Conservation (phyloP, 2,329 filamentous ascomycete species). For the Alternaria infectoria region DNA sequence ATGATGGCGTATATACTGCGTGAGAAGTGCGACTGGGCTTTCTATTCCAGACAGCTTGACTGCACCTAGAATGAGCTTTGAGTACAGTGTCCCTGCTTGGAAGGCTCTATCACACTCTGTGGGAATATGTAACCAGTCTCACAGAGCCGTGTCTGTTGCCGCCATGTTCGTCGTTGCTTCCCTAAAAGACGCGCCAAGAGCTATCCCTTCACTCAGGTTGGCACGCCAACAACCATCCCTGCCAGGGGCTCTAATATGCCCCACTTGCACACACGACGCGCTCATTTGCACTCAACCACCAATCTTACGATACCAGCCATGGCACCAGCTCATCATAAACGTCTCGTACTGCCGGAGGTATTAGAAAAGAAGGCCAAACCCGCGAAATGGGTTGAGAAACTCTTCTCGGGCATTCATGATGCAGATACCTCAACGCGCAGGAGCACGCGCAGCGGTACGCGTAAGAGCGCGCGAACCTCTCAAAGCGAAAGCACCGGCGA, state of each 20-base stretch:
- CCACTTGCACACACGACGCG: not conserved
- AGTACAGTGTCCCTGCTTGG: not conserved
- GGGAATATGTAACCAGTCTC: no score
- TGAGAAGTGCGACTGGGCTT: not conserved
- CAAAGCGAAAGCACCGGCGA: not conserved
- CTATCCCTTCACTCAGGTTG: not conserved
- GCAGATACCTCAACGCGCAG: not conserved
- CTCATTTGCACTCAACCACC: not conserved
- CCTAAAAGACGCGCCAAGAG: not conserved
- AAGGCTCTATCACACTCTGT: not conserved
- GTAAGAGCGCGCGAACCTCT: not conserved
- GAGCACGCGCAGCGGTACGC: not conserved
- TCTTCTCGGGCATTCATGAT: not conserved
- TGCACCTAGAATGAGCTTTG: not conserved
- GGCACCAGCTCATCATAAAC: not conserved
- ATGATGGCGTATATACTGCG: not conserved
- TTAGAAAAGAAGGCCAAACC: not conserved
- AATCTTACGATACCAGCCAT: not conserved
- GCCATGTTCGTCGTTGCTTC: not conserved
- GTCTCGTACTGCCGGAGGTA: not conserved
- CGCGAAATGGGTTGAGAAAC: not conserved
- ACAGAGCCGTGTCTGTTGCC: not conserved
- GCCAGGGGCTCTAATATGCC: not conserved
- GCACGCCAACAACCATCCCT: not conserved
- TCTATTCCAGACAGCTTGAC: not conserved